These are phyloP conservation scores for Globisporangium spiculum DNA, from an alignment of 352 stramenopile species.

Conservation along the genomic window DNA sequence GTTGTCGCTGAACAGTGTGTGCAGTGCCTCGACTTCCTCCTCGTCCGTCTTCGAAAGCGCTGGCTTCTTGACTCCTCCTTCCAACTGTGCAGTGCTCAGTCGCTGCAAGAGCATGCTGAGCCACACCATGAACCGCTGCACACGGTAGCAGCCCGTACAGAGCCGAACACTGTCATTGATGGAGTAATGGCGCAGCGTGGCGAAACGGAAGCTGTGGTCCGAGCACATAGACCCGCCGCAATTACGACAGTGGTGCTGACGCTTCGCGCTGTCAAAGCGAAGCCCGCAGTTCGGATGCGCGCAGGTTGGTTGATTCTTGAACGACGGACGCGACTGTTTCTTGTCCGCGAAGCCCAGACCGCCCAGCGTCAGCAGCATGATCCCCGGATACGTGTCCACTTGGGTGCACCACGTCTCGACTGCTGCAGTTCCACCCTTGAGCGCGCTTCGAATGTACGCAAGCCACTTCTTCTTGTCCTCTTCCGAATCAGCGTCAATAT, in stretches of 20 bases:
- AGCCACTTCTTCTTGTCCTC: conserved; percentile 80
- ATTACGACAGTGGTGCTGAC: conserved; percentile 83
- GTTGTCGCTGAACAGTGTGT: conserved; percentile 44
- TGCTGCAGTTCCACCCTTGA: conserved; percentile 36
- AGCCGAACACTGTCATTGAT: conserved; percentile 64
- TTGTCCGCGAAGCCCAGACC: conserved; percentile 63
- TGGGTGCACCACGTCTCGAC: conserved; percentile 40
- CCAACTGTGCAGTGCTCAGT: conserved; percentile 46
- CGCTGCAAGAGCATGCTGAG: conserved; percentile 69
- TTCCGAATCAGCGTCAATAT: conserved; percentile 74
- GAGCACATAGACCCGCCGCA: conserved; percentile 78
- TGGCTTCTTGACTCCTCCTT: conserved; percentile 30
- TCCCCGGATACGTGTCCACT: conserved; percentile 26
- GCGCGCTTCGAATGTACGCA: conserved; percentile 68
- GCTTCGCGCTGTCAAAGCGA: conserved; percentile 74
- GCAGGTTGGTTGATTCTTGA: conserved; percentile 66
- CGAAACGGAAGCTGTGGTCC: conserved; percentile 74
- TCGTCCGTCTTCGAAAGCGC: conserved; percentile 45
- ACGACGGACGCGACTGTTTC: conserved; percentile 56
- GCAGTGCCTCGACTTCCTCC: conserved; percentile 60
- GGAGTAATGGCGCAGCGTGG: conserved; percentile 57
- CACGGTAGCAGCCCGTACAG: conserved; percentile 71
- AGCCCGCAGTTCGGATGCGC: conserved; percentile 58
- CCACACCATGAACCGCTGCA: conserved; percentile 65
- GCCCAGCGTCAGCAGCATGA: conserved; percentile 51